These are phyloP conservation scores for Candida pseudoviswanathii DNA, from an alignment of 1,139 yeast species.

Conservation along the genomic window DNA sequence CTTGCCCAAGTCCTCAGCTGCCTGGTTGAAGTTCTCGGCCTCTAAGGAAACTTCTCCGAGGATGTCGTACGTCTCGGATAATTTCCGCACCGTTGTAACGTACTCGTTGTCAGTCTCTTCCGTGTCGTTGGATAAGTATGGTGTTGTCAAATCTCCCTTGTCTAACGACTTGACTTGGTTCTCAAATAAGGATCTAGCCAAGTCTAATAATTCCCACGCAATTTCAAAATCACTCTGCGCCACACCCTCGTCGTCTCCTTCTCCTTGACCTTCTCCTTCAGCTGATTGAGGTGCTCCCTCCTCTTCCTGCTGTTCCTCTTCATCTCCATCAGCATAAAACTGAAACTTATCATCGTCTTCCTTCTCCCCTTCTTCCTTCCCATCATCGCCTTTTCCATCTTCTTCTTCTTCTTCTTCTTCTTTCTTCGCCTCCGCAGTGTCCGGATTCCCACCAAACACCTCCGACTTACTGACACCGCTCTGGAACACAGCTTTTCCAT, in stretches of 20 bases:
- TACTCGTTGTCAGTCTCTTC: constrained; percentile 34
- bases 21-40: constrained; percentile 79
- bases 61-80: constrained; percentile 77
- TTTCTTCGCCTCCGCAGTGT: constrained; percentile 11
- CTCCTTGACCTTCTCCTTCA: constrained; percentile 35
- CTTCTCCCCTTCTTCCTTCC: constrained; percentile 18
- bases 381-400: constrained; percentile 19
- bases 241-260: constrained; percentile 39
- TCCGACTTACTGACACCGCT: constrained; percentile 76
- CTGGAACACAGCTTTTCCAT: constrained; percentile 81
- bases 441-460: constrained; percentile 66
- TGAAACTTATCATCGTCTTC: constrained; percentile 49
- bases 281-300: constrained; percentile 21
- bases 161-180: constrained; percentile 35
- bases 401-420: constrained; percentile 22
- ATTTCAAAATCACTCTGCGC: constrained; percentile 77
- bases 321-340: constrained; percentile 53
- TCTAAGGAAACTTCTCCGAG: constrained; percentile 90
- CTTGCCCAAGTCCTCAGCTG: constrained; percentile 64
- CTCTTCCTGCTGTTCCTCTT: constrained; percentile 31
- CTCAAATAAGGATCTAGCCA: constrained; percentile 68
- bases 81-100: constrained; percentile 46
- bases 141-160: constrained; percentile 22
- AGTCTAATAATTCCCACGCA: constrained; percentile 86
- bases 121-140: constrained; percentile 36